Conservation (phyloP, 2,329 filamentous ascomycete species). For the Fusarium clavum region DNA sequence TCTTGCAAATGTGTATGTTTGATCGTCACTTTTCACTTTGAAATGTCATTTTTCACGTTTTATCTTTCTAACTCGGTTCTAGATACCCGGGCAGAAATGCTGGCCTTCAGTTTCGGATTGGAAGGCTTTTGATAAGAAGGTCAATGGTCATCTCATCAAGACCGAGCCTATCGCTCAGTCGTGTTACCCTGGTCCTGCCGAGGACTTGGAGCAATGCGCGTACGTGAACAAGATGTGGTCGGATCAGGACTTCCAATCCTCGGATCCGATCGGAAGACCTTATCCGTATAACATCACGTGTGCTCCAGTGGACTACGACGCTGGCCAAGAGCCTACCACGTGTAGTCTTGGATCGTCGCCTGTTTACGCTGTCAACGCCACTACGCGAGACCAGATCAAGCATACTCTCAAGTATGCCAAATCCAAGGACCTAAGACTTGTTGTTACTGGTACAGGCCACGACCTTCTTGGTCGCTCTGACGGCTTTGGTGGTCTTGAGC, state of each 20-base stretch:
- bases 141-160: constrained; percentile 24
- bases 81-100: constrained; percentile 30
- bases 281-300: constrained; percentile 39
- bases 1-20: constrained; percentile 31
- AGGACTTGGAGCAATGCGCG: constrained; percentile 24
- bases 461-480: constrained; percentile 32
- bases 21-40: not conserved
- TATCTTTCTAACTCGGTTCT: not conserved
- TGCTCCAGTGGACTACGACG: constrained; percentile 23
- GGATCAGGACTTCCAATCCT: constrained; percentile 33
- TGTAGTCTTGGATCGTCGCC: constrained; percentile 28
- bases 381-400: constrained; percentile 8
- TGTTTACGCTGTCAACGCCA: constrained; percentile 30
- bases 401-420: constrained; percentile 11
- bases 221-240: constrained; percentile 37
- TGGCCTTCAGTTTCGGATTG: constrained; percentile 24
- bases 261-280: constrained; percentile 32
- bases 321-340: constrained; percentile 17
- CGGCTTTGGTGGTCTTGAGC: constrained; percentile 27
- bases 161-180: constrained; percentile 29
- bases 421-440: constrained; percentile 12
- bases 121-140: not conserved
- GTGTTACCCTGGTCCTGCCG: constrained; percentile 23
- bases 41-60: not conserved
- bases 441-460: constrained; percentile 28